phyloP scores from a whole-genome alignment of 805 yeast species.

The Schizosaccharomyces octosporus region DNA sequence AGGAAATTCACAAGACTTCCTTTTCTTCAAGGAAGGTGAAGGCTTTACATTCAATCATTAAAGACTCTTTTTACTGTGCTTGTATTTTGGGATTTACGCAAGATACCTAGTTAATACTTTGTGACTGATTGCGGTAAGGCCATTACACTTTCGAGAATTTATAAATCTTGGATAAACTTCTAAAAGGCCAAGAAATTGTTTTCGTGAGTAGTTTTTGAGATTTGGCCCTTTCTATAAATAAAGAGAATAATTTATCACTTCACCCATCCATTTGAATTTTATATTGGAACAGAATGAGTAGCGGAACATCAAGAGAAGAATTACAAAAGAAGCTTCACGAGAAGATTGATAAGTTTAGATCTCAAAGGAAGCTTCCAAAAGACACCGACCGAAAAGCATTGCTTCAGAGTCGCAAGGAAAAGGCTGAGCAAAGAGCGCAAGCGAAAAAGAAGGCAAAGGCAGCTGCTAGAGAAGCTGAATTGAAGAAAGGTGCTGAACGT shows the following conservation, averaged over 20 bases:
- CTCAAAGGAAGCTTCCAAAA: constrained; percentile 81
- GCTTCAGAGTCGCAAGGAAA: constrained; percentile 31
- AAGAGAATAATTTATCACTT: background rate
- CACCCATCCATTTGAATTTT: background rate
- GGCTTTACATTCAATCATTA: too few relatives aligned
- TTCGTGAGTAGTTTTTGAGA: too few relatives aligned
- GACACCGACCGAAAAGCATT: constrained; percentile 56
- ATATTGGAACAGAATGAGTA: background rate
- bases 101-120: too few relatives aligned
- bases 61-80: too few relatives aligned
- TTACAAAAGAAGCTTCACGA: constrained; percentile 57
- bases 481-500: constrained; percentile 13
- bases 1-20: too few relatives aligned
- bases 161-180: too few relatives aligned
- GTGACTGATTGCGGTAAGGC: too few relatives aligned
- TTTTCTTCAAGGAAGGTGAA: too few relatives aligned
- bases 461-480: constrained; percentile 14
- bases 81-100: too few relatives aligned
- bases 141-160: too few relatives aligned
- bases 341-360: constrained; percentile 44
- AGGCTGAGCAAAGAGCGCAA: constrained; percentile 20
- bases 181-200: too few relatives aligned
- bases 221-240: too few relatives aligned
- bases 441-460: constrained; percentile 18
- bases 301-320: constrained; percentile 12